Conservation (phyloP, 495 filamentous ascomycete species). For the Annulohypoxylon moriforme region DNA sequence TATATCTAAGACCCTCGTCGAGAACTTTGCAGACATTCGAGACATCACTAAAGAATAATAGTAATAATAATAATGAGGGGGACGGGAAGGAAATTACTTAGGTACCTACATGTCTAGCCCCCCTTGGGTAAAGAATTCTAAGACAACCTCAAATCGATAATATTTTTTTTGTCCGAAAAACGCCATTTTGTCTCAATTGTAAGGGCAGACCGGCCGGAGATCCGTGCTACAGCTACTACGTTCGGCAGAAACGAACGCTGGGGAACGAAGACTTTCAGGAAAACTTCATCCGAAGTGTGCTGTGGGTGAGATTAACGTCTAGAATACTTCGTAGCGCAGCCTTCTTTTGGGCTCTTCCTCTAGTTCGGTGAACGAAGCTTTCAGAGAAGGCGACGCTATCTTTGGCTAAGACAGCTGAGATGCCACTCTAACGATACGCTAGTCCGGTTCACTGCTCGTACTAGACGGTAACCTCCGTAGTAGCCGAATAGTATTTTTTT, state of each 20-base stretch:
- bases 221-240: conserved; percentile 36
- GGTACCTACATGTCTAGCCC: not conserved
- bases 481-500: not conserved
- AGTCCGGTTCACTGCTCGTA: conserved; percentile 9
- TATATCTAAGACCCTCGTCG: conserved; percentile 34
- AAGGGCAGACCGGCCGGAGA: conserved; percentile 38
- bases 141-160: conserved; percentile 31
- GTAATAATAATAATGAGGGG: conserved; percentile 7
- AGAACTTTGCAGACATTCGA: not conserved
- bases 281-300: conserved; percentile 39
- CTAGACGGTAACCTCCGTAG: conserved; percentile 37
- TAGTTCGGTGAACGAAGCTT: conserved; percentile 20
- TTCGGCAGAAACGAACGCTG: conserved; percentile 17
- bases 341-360: conserved; percentile 7
- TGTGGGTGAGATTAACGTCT: conserved; percentile 19
- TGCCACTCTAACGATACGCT: conserved; percentile 37
- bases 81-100: not conserved
- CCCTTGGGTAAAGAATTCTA: conserved; percentile 6
- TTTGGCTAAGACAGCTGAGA: conserved; percentile 29
- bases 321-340: conserved; percentile 17
- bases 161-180: conserved; percentile 41
- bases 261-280: not conserved
- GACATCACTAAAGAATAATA: conserved; percentile 11
- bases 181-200: conserved; percentile 35
- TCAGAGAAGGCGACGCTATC: conserved; percentile 20